A percentile compares a stretch with the other conserved stretches of the same genome.
phyloP scores from a whole-genome alignment of 1,284 basidiomycete species.

The Xerocomus subilludens region DNA sequence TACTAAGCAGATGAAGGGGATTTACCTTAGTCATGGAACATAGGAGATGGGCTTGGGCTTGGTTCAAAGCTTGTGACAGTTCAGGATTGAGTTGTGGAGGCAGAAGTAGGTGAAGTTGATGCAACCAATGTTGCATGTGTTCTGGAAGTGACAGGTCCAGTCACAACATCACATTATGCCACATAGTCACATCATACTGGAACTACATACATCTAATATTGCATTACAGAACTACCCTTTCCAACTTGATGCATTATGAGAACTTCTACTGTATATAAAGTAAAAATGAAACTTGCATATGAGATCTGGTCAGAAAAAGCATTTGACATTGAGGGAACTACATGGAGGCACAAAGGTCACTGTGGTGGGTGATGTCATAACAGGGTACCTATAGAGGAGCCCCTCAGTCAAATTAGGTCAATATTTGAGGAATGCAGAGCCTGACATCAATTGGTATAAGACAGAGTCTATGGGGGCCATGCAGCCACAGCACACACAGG shows the following conservation, averaged over 20 bases:
- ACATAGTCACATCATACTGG: background rate
- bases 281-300: no score
- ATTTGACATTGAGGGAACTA: no score
- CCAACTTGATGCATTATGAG: background rate
- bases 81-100: background rate
- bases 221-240: background rate
- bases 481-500: no score
- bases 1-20: background rate
- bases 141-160: background rate
- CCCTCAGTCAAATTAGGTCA: no score
- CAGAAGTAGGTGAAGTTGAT: background rate
- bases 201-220: background rate
- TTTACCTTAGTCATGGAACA: background rate
- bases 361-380: no score
- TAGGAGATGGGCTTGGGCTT: background rate
- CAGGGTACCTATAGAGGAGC: no score
- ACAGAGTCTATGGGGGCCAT: no score
- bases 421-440: no score
- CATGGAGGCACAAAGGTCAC: no score
- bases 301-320: no score
- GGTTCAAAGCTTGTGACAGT: background rate
- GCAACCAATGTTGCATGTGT: background rate
- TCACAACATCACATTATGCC: background rate
- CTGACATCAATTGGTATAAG: no score
- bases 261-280: conserved; percentile 3